Evolutionary conservation across 768 basidiomycete genomes (phyloP).

Genomic region (Suillus brevipes): DNA sequence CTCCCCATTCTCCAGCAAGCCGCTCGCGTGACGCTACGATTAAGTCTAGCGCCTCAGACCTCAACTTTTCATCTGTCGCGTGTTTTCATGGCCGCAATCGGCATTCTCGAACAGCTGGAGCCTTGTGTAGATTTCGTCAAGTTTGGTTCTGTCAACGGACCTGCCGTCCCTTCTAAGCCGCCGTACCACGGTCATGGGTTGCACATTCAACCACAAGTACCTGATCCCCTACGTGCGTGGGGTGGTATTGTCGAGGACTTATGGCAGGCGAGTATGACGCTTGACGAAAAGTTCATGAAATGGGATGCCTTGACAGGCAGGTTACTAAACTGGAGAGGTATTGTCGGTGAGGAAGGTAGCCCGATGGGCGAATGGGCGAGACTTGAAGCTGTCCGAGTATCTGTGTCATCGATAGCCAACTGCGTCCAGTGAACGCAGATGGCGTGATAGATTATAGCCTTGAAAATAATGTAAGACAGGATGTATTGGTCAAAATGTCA

Average conservation of each 20-base stretch:
- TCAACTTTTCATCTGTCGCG: conserved; percentile 25
- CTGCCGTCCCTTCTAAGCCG: conserved; percentile 17
- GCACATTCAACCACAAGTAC: conserved; percentile 32
- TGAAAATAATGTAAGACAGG: neutral
- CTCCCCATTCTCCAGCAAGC: conserved; percentile 23
- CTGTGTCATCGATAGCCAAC: neutral
- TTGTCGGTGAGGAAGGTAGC: conserved; percentile 40
- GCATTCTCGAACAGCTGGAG: conserved; percentile 34
- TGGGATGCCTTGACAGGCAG: conserved; percentile 59
- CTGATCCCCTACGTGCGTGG: conserved; percentile 43
- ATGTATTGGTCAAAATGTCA: conserved; percentile 19
- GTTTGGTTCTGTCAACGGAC: neutral
- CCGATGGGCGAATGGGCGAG: conserved; percentile 59
- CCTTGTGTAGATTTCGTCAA: neutral
- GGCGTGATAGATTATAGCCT: neutral
- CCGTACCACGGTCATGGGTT: conserved; percentile 38
- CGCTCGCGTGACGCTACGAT: conserved; percentile 35
- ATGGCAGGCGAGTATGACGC: conserved; percentile 26
- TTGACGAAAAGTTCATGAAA: conserved; percentile 29
- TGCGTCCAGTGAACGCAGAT: neutral
- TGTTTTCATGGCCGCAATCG: conserved; percentile 33
- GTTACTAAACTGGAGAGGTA: conserved; percentile 55
- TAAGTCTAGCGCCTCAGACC: conserved; percentile 36
- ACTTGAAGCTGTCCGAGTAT: conserved; percentile 30
- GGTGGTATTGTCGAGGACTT: conserved; percentile 53